These are phyloP conservation scores for Termitomyces sp. DNA, from an alignment of 768 basidiomycete genomes.

Conservation along the genomic window DNA sequence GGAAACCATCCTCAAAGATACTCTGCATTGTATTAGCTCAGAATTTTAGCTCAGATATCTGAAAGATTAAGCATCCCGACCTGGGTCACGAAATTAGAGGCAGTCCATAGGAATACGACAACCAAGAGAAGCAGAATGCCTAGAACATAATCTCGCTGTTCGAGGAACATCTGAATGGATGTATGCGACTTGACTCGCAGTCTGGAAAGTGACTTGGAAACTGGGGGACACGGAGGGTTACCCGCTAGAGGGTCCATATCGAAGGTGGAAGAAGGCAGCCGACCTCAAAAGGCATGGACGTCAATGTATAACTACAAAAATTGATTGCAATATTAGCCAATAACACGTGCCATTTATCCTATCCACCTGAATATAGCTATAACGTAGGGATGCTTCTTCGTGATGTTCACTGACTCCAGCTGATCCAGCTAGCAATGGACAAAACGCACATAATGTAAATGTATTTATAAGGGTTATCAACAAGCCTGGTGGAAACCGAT, in stretches of 20 bases:
- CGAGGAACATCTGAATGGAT: slow-evolving; percentile 8
- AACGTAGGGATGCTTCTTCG: neutral
- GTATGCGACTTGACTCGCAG: neutral
- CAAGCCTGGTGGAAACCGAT: no score
- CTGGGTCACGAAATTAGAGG: slow-evolving; percentile 84
- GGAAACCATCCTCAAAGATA: slow-evolving; percentile 58
- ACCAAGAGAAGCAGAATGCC: slow-evolving; percentile 68
- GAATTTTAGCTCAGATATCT: neutral
- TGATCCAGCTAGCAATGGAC: neutral
- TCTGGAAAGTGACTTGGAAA: slow-evolving; percentile 1
- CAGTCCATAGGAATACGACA: slow-evolving; percentile 86
- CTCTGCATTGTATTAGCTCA: slow-evolving; percentile 29
- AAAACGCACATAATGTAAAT: neutral
- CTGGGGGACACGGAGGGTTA: neutral
- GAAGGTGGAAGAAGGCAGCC: neutral
- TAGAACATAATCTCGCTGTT: slow-evolving; percentile 33
- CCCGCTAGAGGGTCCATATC: slow-evolving; percentile 3
- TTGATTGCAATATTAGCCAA: no score
- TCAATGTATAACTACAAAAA: no score
- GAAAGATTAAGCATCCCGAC: slow-evolving; percentile 25
- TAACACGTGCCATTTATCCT: neutral
- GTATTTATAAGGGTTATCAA: no score
- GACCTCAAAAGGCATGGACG: neutral
- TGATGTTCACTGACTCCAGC: neutral
- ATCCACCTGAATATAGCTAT: neutral